Conservation (phyloP, 306 rosid species). For the Bauhinia variegata region DNA sequence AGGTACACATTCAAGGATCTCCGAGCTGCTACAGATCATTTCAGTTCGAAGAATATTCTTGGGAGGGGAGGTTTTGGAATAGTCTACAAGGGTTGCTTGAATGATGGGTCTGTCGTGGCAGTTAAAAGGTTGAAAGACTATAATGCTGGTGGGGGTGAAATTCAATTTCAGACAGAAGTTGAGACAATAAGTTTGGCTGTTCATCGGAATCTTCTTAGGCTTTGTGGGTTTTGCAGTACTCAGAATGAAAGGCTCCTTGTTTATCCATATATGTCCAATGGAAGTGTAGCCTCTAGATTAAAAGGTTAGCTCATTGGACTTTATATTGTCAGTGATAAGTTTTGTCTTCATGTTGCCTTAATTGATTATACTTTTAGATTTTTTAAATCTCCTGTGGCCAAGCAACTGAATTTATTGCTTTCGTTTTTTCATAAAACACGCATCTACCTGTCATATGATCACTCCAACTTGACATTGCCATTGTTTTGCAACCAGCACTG, state of each 20-base stretch:
- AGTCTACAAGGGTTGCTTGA: constrained; percentile 86
- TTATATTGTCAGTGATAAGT: not conserved
- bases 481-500: constrained; percentile 3
- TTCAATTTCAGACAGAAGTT: constrained; percentile 98
- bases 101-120: constrained; percentile 84
- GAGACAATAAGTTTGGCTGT: constrained; percentile 97
- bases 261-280: constrained; percentile 95
- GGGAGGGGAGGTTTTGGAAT: constrained; percentile 99
- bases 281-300: constrained; percentile 92
- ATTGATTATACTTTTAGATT: not conserved
- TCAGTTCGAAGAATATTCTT: constrained; percentile 85
- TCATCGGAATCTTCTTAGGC: constrained; percentile 91
- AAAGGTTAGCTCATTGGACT: constrained; percentile 65
- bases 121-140: constrained; percentile 94
- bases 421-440: not conserved
- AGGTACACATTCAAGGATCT: constrained; percentile 94
- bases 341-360: not conserved
- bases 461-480: not conserved
- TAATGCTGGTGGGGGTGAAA: constrained; percentile 92
- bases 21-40: constrained; percentile 92
- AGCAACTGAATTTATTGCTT: not conserved
- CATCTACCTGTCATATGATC: not conserved
- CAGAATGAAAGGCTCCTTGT: constrained; percentile 92
- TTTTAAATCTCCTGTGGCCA: not conserved
- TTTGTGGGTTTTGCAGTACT: constrained; percentile 91